Conservation (phyloP, 1,139 yeast genomes). For the Geotrichum europaeum region DNA sequence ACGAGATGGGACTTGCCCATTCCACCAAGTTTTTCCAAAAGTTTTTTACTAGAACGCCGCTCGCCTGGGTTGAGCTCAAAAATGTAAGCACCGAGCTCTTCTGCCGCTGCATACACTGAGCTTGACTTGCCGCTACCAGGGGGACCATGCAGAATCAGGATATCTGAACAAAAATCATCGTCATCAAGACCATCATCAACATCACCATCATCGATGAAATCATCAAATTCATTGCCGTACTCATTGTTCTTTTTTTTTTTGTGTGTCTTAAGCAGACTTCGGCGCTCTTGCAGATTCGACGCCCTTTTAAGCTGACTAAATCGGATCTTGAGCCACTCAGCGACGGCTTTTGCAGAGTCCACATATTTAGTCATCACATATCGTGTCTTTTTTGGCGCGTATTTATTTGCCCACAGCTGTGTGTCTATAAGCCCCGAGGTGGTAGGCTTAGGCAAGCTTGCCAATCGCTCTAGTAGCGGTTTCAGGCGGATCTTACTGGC, state of each 20-base stretch:
- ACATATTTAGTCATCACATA: slow-evolving; percentile 19
- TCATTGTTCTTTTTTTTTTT: slow-evolving; percentile 19
- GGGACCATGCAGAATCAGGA: slow-evolving; percentile 61
- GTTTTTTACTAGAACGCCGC: slow-evolving; percentile 65
- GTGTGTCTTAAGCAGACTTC: slow-evolving; percentile 7
- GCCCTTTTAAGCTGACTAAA: slow-evolving; percentile 14
- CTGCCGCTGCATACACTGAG: slow-evolving; percentile 62
- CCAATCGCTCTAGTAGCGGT: not conserved
- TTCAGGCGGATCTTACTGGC: not conserved
- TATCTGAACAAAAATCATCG: slow-evolving; percentile 2
- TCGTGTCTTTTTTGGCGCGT: slow-evolving; percentile 5
- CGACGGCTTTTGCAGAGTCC: slow-evolving; percentile 18
- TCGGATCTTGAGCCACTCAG: slow-evolving; percentile 22
- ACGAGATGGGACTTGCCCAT: slow-evolving; percentile 81
- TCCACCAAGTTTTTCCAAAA: slow-evolving; percentile 61
- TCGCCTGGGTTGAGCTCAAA: slow-evolving; percentile 77
- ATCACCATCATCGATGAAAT: slow-evolving; percentile 36
- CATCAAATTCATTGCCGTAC: slow-evolving; percentile 34
- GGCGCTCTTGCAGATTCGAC: not conserved
- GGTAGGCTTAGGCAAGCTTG: not conserved
- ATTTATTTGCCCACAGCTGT: slow-evolving; percentile 6
- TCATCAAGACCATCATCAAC: slow-evolving; percentile 41
- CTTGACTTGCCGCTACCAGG: slow-evolving; percentile 78
- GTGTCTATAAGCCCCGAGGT: slow-evolving; percentile 1
- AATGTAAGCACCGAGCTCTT: slow-evolving; percentile 62